Conservation (phyloP, 1,284 basidiomycete species). For the Bjerkandera adusta region DNA sequence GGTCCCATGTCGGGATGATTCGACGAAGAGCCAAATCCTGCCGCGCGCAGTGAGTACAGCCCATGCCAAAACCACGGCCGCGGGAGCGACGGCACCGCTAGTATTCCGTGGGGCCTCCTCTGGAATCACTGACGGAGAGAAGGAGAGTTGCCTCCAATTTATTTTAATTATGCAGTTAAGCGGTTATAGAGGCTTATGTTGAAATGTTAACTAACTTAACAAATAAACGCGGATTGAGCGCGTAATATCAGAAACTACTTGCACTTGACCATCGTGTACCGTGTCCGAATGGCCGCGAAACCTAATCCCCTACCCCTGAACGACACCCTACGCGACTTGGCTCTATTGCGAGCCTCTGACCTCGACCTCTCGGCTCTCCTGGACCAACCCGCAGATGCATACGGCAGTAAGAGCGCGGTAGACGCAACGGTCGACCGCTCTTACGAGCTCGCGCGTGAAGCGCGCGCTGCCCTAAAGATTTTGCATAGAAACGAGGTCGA, state of each 20-base stretch:
- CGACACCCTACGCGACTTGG: slow-evolving; percentile 69
- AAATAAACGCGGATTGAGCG: too few species aligned
- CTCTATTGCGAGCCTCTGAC: slow-evolving; percentile 60
- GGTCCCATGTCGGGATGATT: too few species aligned
- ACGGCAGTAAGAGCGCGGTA: slow-evolving; percentile 19
- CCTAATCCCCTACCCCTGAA: slow-evolving; percentile 54
- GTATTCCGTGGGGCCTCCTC: too few species aligned
- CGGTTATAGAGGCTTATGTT: too few species aligned
- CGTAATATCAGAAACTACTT: slow-evolving; percentile 1
- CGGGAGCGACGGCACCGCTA: too few species aligned
- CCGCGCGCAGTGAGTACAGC: too few species aligned
- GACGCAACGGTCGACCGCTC: slow-evolving; percentile 47
- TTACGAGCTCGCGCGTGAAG: slow-evolving; percentile 44
- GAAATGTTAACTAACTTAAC: too few species aligned
- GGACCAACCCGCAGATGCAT: slow-evolving; percentile 21
- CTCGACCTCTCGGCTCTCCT: slow-evolving; percentile 48
- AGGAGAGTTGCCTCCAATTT: too few species aligned
- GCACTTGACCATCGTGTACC: slow-evolving; percentile 1
- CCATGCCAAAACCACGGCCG: too few species aligned
- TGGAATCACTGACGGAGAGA: too few species aligned
- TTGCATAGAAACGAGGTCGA: slow-evolving; percentile 52
- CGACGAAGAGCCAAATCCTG: too few species aligned
- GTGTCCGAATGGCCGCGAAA: slow-evolving; percentile 39
- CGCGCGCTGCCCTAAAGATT: slow-evolving; percentile 51
- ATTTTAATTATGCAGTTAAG: too few species aligned